These are phyloP conservation scores for Haplosporangium sp. DNA, from an alignment of 371 early-diverging fungal species.

Conservation along the genomic window DNA sequence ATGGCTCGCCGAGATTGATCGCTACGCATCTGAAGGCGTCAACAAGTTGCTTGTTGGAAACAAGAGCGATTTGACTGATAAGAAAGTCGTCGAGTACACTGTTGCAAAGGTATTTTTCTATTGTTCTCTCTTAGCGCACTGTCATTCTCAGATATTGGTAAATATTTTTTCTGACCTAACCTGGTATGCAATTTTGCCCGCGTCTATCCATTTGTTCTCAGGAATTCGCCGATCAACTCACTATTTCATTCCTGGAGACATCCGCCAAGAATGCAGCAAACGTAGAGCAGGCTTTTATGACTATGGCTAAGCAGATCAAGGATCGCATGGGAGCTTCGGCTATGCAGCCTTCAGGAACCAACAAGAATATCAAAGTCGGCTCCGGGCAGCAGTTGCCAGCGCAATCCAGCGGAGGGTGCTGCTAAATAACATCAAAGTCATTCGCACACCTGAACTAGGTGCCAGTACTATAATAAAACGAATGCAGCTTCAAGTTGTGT, in stretches of 20 bases:
- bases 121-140: background rate
- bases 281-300: constrained; percentile 96
- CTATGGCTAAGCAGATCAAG: constrained; percentile 86
- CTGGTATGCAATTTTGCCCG: background rate
- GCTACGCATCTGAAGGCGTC: constrained; percentile 89
- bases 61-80: constrained; percentile 96
- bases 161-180: too few species aligned
- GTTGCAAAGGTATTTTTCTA: constrained; percentile 67
- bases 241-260: constrained; percentile 93
- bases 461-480: background rate
- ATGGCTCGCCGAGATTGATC: constrained; percentile 98
- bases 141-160: too few species aligned
- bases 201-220: constrained; percentile 56
- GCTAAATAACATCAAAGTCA: constrained; percentile 18
- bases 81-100: constrained; percentile 82
- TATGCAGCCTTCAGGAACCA: constrained; percentile 16
- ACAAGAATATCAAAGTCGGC: constrained; percentile 42
- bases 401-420: constrained; percentile 33
- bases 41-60: constrained; percentile 98
- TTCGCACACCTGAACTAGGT: background rate
- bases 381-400: constrained; percentile 42
- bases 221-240: constrained; percentile 88
- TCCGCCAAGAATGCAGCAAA: constrained; percentile 94
- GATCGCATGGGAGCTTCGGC: constrained; percentile 38
- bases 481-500: background rate